Evolutionary conservation across 352 stramenopile species (phyloP).

Genomic region (Achlya hypogyna): DNA sequence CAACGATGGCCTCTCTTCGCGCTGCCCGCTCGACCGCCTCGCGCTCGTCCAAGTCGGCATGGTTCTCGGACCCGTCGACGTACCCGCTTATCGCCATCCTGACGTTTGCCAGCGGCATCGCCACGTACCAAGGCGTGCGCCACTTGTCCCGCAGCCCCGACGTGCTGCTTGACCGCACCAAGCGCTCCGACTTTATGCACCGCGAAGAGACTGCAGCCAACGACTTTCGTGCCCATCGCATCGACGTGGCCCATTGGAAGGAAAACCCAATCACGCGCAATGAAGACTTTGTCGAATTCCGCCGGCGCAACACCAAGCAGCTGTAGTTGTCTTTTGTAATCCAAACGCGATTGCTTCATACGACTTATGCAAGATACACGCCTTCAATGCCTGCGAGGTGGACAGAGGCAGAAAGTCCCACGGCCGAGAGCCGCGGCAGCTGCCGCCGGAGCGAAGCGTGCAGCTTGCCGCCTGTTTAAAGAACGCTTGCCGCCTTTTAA

Average conservation of each 20-base stretch:
- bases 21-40: too few species aligned
- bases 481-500: too few species aligned
- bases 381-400: not conserved
- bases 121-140: not conserved
- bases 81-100: not conserved
- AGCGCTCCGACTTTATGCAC: not conserved
- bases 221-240: not conserved
- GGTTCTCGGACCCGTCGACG: not conserved
- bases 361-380: not conserved
- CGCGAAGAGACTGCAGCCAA: not conserved
- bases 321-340: not conserved
- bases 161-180: not conserved
- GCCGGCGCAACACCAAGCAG: not conserved
- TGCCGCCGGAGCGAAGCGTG: too few species aligned
- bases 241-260: not conserved
- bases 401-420: not conserved
- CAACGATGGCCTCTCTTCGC: too few species aligned
- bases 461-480: too few species aligned
- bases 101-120: not conserved
- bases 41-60: not conserved
- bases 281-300: not conserved
- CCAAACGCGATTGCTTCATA: not conserved
- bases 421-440: too few species aligned
- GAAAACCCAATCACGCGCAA: not conserved
- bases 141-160: not conserved